Base-by-base conservation (phyloP, 1,284 basidiomycete genomes). In the Irpex rosettiformis region DNA sequence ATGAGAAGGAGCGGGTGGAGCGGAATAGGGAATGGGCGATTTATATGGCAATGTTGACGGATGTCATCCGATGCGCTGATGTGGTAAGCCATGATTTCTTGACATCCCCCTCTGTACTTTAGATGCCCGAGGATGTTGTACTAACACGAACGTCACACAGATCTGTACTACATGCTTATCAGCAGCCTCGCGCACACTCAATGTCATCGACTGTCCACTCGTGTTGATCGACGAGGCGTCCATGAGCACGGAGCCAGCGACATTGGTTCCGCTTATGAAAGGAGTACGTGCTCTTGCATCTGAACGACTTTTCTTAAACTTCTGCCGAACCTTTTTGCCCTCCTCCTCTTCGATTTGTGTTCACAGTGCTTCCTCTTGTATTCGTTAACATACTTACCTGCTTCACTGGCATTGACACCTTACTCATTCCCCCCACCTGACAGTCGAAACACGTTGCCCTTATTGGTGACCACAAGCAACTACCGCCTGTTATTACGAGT, bases 381-480 rank as follows among this genome's bases (percentile, higher is more conserved):
- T n/a, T n/a, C n/a, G n/a, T n/a, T n/a, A n/a, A n/a, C n/a, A n/a
- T n/a, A n/a, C n/a, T n/a, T n/a, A n/a, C n/a, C n/a, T n/a, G n/a
- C n/a, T n/a, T n/a, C n/a, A n/a, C n/a, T n/a, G n/a, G n/a, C n/a
- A n/a, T n/a, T n/a, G n/a, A n/a, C n/a, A n/a, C n/a, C n/a, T n/a
- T n/a, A n/a, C n/a, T n/a, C n/a, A n/a, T n/a, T n/a, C n/a, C n/a
- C n/a, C n/a, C n/a, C n/a, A n/a, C n/a, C n/a, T n/a, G n/a, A 57
- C 66, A 89, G 86, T 90, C 89, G 22, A 80, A 80, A 52, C 95
- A 98, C 66, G 79, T 94, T 29, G 85, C 91, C 3, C 83, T 98
- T 55, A 96, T 98, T 62, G 96, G 95, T 28, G 96, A 98, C 75
- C 96, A 98, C 74, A 96, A 96, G 71, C 96, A 98, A 71, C 79